These are phyloP conservation scores for Alternaria consortialis DNA, from an alignment of 2,329 filamentous ascomycete genomes.

Conservation along the genomic window DNA sequence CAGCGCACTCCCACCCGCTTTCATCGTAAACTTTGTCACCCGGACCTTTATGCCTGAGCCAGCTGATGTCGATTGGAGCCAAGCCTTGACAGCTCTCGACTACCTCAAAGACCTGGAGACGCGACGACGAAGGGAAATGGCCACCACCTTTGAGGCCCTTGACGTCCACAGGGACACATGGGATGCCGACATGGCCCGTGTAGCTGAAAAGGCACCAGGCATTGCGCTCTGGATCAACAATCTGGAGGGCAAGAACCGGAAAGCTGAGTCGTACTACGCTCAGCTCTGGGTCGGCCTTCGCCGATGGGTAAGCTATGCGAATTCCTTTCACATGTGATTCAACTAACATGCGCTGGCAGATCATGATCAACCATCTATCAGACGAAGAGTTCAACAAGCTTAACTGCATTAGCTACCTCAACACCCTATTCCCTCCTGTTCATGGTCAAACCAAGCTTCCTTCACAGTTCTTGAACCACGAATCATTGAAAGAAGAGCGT, in stretches of 20 bases:
- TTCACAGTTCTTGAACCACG: constrained; percentile 61
- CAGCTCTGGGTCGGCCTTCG: constrained; percentile 69
- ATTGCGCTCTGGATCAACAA: constrained; percentile 65
- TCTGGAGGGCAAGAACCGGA: constrained; percentile 55
- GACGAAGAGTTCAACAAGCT: constrained; percentile 69
- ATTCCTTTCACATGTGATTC: neutral
- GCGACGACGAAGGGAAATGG: constrained; percentile 66
- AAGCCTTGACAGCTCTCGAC: constrained; percentile 71
- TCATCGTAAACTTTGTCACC: constrained; percentile 69
- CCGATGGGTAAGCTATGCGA: constrained; percentile 64
- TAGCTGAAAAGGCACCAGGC: constrained; percentile 62
- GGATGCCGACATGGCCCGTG: constrained; percentile 56
- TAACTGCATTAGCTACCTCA: constrained; percentile 73
- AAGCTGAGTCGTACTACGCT: constrained; percentile 60
- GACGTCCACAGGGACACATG: constrained; percentile 61
- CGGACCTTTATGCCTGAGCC: constrained; percentile 66
- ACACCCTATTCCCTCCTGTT: constrained; percentile 71
- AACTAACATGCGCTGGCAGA: constrained; percentile 51
- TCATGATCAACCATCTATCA: constrained; percentile 71
- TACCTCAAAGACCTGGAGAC: constrained; percentile 71
- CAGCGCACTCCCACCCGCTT: constrained; percentile 68
- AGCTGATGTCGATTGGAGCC: constrained; percentile 69
- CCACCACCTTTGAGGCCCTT: constrained; percentile 63
- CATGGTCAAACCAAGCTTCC: constrained; percentile 50
- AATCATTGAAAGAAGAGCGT: constrained; percentile 65